Base-by-base conservation (phyloP, 257 asterid species). In the Solanum pinnatisectum region DNA sequence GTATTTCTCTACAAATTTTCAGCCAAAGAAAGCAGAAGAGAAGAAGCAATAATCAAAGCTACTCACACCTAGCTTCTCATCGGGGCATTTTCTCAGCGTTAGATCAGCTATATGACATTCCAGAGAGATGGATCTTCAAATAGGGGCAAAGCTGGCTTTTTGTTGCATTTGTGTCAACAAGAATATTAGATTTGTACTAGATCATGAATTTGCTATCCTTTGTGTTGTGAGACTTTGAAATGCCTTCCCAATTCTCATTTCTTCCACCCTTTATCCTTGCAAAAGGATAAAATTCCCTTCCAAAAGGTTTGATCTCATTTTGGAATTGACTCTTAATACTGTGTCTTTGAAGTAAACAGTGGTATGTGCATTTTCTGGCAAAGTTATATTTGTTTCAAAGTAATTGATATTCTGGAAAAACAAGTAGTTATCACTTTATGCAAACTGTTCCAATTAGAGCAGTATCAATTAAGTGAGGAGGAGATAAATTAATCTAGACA, bases 1-100 rank as follows among this genome's bases (percentile, higher is more conserved):
- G 37, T 18, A 79, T 79, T 79, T 27, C 32, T 27, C 5, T 79
- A 18, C 85, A 44, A 44, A 44, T 33, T 71, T 87, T 39, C 74
- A 87, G 89, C 89, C 89, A 9, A 81, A 52, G 85, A 87, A 87
- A 82, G 89, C 87, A 46, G 89, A 87, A 82, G 89, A 87, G 83
- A 87, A 87, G 83, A 68, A 87, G 89, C 81, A 83, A 46, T 87
- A 82, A n/a, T 22, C 20, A 25, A 71, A 32, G 63, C 7, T 32
- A 15, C 25, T 77, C 60, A 40, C 60, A 14, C 37, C 37, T 40
- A 78, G 25, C 63, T 78, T 78, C 32, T 49, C 10, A 1, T 81
- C 36, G 68, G 68, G 70, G 70, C 42, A 5, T 49, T 30, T 81
- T 81, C 10, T 49, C 30, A 5, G 68, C 68, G 10, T 46, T 27